These are phyloP conservation scores for Penicillium coprophilum DNA, from an alignment of 495 filamentous ascomycete genomes.

Conservation along the genomic window DNA sequence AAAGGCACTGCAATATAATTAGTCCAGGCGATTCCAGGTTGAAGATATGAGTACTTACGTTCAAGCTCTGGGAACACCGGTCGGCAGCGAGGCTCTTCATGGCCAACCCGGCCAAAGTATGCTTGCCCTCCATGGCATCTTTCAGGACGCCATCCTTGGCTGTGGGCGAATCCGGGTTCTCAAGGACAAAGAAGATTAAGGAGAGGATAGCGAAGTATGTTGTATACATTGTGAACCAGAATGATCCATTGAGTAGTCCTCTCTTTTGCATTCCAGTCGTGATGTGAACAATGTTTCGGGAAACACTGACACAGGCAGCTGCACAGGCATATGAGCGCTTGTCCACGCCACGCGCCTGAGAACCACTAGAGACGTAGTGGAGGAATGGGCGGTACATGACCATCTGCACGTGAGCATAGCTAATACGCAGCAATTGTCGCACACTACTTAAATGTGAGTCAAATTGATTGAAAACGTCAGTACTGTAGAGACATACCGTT, in stretches of 20 bases:
- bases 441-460: conserved; percentile 51
- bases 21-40: background rate
- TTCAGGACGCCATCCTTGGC: conserved; percentile 75
- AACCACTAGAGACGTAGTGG: conserved; percentile 81
- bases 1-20: conserved; percentile 55
- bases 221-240: conserved; percentile 97
- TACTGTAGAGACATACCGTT: conserved; percentile 58
- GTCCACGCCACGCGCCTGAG: conserved; percentile 68
- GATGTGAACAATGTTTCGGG: conserved; percentile 92
- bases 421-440: conserved; percentile 82
- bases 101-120: conserved; percentile 72
- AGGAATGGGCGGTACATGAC: conserved; percentile 94
- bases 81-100: conserved; percentile 87
- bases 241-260: conserved; percentile 80
- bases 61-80: conserved; percentile 72
- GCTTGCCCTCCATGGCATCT: conserved; percentile 80
- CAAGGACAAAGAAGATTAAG: conserved; percentile 83
- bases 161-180: conserved; percentile 76
- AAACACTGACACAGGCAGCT: conserved; percentile 86
- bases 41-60: conserved; percentile 48
- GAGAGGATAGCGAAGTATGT: conserved; percentile 93
- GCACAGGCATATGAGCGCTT: conserved; percentile 88
- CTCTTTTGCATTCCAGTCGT: conserved; percentile 84
- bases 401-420: conserved; percentile 89
- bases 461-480: background rate